A percentile compares a stretch with the other conserved stretches of the same genome.
These are phyloP conservation scores for Fusarium kyushuense DNA, from an alignment of 2,329 filamentous ascomycete species.

Conservation along the genomic window DNA sequence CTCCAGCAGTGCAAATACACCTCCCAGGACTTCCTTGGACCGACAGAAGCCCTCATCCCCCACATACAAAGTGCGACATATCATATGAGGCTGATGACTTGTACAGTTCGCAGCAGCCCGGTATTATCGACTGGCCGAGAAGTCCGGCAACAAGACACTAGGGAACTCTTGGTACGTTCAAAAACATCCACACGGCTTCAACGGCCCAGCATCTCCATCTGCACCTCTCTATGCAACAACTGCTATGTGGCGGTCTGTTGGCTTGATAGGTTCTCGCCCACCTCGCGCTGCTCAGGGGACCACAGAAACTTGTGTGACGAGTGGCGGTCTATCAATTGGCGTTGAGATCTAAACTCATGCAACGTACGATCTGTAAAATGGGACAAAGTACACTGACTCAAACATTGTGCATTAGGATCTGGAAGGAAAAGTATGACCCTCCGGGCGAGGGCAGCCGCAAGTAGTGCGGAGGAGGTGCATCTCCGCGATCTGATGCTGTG, in stretches of 20 bases:
- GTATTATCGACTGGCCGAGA: conserved; percentile 92
- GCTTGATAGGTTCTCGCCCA: conserved; percentile 37
- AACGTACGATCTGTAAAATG: conserved; percentile 17
- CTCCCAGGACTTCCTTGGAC: conserved; percentile 3
- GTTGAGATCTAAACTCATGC: conserved; percentile 9
- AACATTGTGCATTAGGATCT: conserved; percentile 75
- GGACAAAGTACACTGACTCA: conserved; percentile 33
- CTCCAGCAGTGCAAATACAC: not conserved
- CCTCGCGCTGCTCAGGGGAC: conserved; percentile 14
- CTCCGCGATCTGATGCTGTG: conserved; percentile 23
- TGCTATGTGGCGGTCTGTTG: conserved; percentile 22
- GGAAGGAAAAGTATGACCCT: conserved; percentile 93
- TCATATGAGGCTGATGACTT: conserved; percentile 64
- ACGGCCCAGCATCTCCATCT: conserved; percentile 33
- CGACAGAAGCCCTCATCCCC: conserved; percentile 12
- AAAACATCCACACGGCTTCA: conserved; percentile 55
- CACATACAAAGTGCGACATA: conserved; percentile 22
- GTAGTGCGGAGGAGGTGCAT: conserved; percentile 39
- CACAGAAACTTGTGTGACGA: conserved; percentile 26
- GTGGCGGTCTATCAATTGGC: conserved; percentile 18
- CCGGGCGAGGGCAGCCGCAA: conserved; percentile 58
- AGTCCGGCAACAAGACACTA: conserved; percentile 87
- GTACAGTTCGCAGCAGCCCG: conserved; percentile 81
- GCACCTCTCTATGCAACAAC: conserved; percentile 15
- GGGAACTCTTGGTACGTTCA: conserved; percentile 91